Base-by-base conservation (phyloP, 345 rosid species). In the Citrus medica region DNA sequence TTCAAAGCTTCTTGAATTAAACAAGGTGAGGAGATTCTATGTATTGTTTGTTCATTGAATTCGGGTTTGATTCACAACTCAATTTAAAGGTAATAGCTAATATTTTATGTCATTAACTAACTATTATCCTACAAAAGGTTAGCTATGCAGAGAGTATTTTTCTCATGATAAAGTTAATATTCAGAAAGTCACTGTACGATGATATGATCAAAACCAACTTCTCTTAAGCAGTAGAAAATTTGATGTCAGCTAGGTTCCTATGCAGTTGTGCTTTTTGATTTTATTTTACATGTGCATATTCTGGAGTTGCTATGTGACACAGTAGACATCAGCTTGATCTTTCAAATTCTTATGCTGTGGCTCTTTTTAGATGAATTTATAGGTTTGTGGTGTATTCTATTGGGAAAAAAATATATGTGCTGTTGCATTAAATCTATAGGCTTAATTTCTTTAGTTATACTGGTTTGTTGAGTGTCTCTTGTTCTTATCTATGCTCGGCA, bases 1-100 rank as follows among this genome's bases (percentile, higher is more conserved):
- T 32, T 84, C 95, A 58, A 88, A 81, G 81, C 94, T 95, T 79
- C 97, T 95, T 69, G 99, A 95, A 75, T 76, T 93, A 78, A 95
- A 92, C 74, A 90, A 92, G 96, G 98, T 87, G 84, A 63, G 22
- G 27, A 24, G 55, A 71, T 73, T 9, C 10, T 71, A 64, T 17
- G 30, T 67, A 61, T 68, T 82, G 59, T 37, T 51, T 24, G 66
- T 72, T 61, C 8, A 33, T 40, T 77, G 42, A 64, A 38, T 27
- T 73, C 56, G 28, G 25, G 42, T 28, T 73, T 51, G 77, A 55
- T 69, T 40, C 76, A 58, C 40, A 35, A 32, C 7, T 67, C 27
- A 32, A 13, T 66, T 21, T 51, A 65, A 65, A 66, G 61, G 5
- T 28, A 16, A 10, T 53, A 40, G 58, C 30, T 53, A 21, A 24